Percentiles rank a stretch among this genome's conserved stretches.
Evolutionary conservation across 2,329 filamentous ascomycete species (phyloP).

Genomic region (Trichoderma sp.): DNA sequence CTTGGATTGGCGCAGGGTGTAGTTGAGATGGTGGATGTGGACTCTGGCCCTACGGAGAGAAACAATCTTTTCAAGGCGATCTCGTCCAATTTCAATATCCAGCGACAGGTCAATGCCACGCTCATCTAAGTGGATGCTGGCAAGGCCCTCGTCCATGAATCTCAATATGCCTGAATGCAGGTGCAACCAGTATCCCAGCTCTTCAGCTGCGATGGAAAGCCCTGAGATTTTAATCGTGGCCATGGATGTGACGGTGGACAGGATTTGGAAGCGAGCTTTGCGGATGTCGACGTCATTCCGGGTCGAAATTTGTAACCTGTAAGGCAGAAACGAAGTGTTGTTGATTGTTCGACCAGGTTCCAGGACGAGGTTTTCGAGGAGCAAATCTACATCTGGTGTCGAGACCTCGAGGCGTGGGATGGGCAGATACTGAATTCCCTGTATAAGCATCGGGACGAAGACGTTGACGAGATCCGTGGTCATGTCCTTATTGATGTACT

Average conservation of each 20-base stretch:
- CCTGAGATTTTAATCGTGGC: conserved; percentile 79
- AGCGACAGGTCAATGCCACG: conserved; percentile 83
- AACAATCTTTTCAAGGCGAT: conserved; percentile 77
- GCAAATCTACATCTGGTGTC: conserved; percentile 76
- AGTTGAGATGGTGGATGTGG: conserved; percentile 82
- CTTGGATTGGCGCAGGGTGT: conserved; percentile 70
- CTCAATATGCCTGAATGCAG: conserved; percentile 73
- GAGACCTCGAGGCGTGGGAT: conserved; percentile 89
- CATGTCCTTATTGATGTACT: conserved; percentile 67
- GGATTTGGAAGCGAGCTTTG: conserved; percentile 65
- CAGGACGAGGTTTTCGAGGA: conserved; percentile 87
- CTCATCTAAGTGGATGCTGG: conserved; percentile 80
- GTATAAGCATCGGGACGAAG: conserved; percentile 74
- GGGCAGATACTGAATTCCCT: conserved; percentile 80
- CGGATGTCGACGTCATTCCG: conserved; percentile 84
- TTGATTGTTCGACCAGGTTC: conserved; percentile 85
- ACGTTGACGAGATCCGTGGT: conserved; percentile 74
- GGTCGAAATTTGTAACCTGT: conserved; percentile 75
- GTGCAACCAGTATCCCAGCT: conserved; percentile 86
- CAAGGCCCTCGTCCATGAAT: conserved; percentile 79
- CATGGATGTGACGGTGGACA: conserved; percentile 64
- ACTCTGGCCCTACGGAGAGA: conserved; percentile 74
- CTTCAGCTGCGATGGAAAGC: conserved; percentile 77
- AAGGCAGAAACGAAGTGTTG: conserved; percentile 83
- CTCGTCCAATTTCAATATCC: conserved; percentile 78